A percentile compares a stretch with the other conserved stretches of the same genome.
These are phyloP conservation scores for Jamesozyma piceae DNA, from an alignment of 805 yeast species.

Conservation along the genomic window DNA sequence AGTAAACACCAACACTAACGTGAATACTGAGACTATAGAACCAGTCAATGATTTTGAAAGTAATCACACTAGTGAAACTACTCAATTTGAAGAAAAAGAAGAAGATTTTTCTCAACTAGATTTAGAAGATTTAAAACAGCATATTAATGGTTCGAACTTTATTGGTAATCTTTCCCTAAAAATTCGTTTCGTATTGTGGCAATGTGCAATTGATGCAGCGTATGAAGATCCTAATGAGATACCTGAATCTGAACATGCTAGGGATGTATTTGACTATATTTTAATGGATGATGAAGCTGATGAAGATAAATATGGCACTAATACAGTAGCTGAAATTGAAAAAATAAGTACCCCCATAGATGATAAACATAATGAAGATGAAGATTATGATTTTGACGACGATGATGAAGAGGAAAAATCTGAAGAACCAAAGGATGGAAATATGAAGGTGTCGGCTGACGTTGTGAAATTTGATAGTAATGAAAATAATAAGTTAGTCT, in stretches of 20 bases:
- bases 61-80: background rate
- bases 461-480: conserved; percentile 5
- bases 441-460: conserved; percentile 4
- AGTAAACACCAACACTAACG: conserved; percentile 4
- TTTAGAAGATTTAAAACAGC: conserved; percentile 32
- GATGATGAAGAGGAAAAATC: conserved; percentile 11
- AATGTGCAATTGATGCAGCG: conserved; percentile 37
- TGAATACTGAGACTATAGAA: conserved; percentile 1
- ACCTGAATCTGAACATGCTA: conserved; percentile 14
- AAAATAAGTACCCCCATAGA: background rate
- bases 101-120: conserved; percentile 35
- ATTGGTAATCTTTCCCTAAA: conserved; percentile 53
- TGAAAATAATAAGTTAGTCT: conserved; percentile 18
- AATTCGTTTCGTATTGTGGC: conserved; percentile 61
- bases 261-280: conserved; percentile 6
- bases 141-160: conserved; percentile 38
- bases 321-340: background rate
- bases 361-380: conserved; percentile 8
- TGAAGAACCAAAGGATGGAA: conserved; percentile 7
- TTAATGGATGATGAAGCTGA: conserved; percentile 10
- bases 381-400: conserved; percentile 12
- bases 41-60: conserved; percentile 2
- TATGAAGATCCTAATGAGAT: conserved; percentile 30
- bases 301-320: background rate
- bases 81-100: conserved; percentile 4